A percentile compares a stretch with the other conserved stretches of the same genome.
phyloP scores from a whole-genome alignment of 306 rosid genomes.

The Sophora flavescens region DNA sequence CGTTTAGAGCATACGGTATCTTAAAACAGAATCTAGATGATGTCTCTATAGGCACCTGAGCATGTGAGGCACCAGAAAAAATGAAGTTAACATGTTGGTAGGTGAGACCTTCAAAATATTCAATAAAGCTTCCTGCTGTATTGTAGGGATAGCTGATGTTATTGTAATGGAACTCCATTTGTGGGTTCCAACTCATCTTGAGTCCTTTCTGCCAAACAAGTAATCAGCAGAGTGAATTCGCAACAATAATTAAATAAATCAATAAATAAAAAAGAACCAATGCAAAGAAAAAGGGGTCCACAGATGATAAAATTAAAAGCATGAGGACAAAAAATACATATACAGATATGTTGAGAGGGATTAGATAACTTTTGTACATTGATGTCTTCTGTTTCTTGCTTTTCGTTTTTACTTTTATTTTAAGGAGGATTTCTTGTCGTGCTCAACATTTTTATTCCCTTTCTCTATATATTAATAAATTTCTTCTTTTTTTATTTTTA shows the following conservation, averaged over 20 bases:
- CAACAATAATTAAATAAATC: background rate
- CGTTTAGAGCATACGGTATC: constrained; percentile 28
- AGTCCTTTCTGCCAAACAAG: constrained; percentile 47
- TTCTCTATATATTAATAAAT: too few species aligned
- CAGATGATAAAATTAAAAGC: constrained; percentile 2
- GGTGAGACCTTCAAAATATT: constrained; percentile 93
- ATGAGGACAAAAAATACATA: constrained; percentile 14
- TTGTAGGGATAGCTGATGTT: constrained; percentile 79
- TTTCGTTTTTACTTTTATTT: too few species aligned
- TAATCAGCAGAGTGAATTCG: constrained; percentile 44
- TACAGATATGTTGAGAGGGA: too few species aligned
- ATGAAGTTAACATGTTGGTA: constrained; percentile 97
- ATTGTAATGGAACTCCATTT: constrained; percentile 84
- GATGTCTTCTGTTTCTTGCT: too few species aligned
- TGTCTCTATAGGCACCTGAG: constrained; percentile 67
- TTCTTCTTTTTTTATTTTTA: too few species aligned
- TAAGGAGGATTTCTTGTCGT: too few species aligned
- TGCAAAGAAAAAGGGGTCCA: constrained; percentile 27
- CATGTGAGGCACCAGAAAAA: constrained; percentile 90
- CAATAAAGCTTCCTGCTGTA: constrained; percentile 91
- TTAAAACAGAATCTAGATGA: constrained; percentile 31
- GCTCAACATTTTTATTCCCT: too few species aligned
- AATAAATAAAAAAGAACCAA: background rate
- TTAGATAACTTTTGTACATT: too few species aligned
- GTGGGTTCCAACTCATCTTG: constrained; percentile 91